phyloP scores from a whole-genome alignment of 2,329 filamentous ascomycete genomes.

The Helminthosporium solani region DNA sequence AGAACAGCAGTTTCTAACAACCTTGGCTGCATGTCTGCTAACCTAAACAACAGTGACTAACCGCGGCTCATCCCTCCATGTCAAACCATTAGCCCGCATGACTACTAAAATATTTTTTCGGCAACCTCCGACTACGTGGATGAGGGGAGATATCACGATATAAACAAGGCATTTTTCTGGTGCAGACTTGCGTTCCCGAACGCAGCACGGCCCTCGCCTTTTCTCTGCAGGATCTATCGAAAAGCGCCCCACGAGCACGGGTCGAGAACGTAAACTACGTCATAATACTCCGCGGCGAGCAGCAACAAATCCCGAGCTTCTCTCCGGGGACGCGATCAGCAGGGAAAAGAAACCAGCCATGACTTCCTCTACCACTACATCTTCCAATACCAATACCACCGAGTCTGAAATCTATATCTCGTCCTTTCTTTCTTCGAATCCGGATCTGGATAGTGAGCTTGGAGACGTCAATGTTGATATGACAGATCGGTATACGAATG shows the following conservation, averaged over 20 bases:
- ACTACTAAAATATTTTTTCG: conserved; percentile 29
- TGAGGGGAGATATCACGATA: conserved; percentile 14
- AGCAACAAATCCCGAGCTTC: conserved; percentile 1
- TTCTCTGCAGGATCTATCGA: conserved; percentile 5
- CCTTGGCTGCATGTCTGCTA: conserved; percentile 23
- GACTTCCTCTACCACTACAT: conserved; percentile 14
- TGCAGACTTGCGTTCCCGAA: background rate
- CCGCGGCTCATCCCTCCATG: conserved; percentile 18
- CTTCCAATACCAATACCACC: conserved; percentile 27
- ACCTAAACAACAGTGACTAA: conserved; percentile 18
- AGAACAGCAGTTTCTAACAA: conserved; percentile 32
- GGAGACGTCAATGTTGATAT: conserved; percentile 32
- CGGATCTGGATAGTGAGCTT: conserved; percentile 28
- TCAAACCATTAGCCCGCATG: conserved; percentile 26
- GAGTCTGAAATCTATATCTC: conserved; percentile 37
- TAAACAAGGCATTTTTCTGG: conserved; percentile 11
- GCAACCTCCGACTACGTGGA: conserved; percentile 30
- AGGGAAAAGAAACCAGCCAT: conserved; percentile 3
- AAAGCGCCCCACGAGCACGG: conserved; percentile 3
- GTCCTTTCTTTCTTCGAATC: conserved; percentile 37
- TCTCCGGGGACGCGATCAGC: background rate
- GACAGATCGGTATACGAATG: conserved; percentile 49
- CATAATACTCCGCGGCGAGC: conserved; percentile 10
- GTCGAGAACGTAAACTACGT: conserved; percentile 8
- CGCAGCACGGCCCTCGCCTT: conserved; percentile 7